Conservation (phyloP, 306 rosid species). For the Vigna unguiculata region DNA sequence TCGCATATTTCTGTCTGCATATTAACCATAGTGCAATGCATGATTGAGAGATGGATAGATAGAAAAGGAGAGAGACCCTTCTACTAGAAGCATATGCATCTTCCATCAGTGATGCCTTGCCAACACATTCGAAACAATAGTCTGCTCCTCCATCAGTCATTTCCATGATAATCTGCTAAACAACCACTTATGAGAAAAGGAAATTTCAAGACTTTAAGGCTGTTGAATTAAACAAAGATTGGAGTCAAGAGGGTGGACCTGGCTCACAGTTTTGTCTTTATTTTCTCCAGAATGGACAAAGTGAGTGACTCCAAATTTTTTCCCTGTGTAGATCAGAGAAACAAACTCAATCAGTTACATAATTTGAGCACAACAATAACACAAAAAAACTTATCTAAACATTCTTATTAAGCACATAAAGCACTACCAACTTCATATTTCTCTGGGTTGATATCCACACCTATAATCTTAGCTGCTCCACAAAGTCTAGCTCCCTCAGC, state of each 20-base stretch:
- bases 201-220: constrained; percentile 1
- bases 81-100: constrained; percentile 87
- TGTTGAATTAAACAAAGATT: neutral
- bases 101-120: constrained; percentile 70
- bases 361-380: constrained; percentile 1
- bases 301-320: constrained; percentile 81
- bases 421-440: constrained; percentile 73
- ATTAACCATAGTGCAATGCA: neutral
- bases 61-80: constrained; percentile 54
- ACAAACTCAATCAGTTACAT: constrained; percentile 10
- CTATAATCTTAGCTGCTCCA: constrained; percentile 81
- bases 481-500: constrained; percentile 94
- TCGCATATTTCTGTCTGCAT: neutral
- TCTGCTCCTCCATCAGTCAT: constrained; percentile 84
- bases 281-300: constrained; percentile 56
- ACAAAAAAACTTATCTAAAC: neutral
- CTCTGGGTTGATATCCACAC: constrained; percentile 74
- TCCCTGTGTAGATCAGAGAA: constrained; percentile 56
- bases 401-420: neutral
- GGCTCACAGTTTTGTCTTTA: constrained; percentile 69
- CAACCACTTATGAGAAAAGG: neutral
- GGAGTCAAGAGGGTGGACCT: constrained; percentile 53
- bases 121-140: constrained; percentile 90
- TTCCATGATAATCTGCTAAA: constrained; percentile 60
- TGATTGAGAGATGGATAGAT: neutral